phyloP scores from a whole-genome alignment of 805 yeast species.

The Starmerella bacillaris region DNA sequence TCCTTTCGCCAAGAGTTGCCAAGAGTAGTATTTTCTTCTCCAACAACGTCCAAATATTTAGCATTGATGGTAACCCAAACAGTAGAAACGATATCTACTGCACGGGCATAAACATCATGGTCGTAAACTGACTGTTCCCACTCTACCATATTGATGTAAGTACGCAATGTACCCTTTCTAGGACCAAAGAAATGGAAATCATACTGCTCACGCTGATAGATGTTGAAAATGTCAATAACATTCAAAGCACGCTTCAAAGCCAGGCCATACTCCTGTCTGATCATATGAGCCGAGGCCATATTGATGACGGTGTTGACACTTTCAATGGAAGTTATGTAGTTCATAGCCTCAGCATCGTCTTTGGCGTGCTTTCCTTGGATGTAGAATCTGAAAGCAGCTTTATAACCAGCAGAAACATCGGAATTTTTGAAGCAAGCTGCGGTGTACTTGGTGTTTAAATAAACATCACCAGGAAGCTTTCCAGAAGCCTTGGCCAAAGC shows the following conservation, averaged over 20 bases:
- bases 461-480: conserved; percentile 76
- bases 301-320: conserved; percentile 78
- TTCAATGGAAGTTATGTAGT: conserved; percentile 76
- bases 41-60: conserved; percentile 17
- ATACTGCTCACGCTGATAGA: conserved; percentile 64
- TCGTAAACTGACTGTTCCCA: conserved; percentile 70
- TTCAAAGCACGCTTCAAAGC: conserved; percentile 64
- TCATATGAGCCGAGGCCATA: conserved; percentile 62
- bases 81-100: conserved; percentile 42
- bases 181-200: conserved; percentile 89
- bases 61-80: conserved; percentile 8
- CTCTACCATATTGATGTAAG: conserved; percentile 52
- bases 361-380: conserved; percentile 31
- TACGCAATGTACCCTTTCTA: conserved; percentile 77
- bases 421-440: conserved; percentile 69
- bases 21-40: conserved; percentile 22
- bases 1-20: conserved; percentile 31
- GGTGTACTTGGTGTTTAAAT: conserved; percentile 71
- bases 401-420: conserved; percentile 53
- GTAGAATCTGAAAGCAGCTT: conserved; percentile 49
- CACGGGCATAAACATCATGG: conserved; percentile 56
- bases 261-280: conserved; percentile 48
- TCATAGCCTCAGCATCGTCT: conserved; percentile 54
- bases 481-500: conserved; percentile 52
- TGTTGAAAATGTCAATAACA: conserved; percentile 47